phyloP scores from a whole-genome alignment of 1,284 basidiomycete genomes.

The Sporisorium scitamineum region DNA sequence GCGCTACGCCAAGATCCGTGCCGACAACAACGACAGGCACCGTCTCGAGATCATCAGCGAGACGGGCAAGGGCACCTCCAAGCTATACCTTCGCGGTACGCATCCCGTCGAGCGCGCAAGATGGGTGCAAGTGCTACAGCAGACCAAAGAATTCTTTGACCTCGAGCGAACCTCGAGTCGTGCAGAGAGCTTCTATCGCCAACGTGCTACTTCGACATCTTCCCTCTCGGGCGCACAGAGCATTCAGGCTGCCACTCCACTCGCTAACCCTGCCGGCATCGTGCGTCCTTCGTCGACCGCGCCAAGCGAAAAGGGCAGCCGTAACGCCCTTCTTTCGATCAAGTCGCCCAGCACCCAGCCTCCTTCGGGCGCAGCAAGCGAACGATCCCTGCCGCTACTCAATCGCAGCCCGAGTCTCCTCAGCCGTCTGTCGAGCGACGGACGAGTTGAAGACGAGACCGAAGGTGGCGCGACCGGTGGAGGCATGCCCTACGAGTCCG shows the following conservation, averaged over 20 bases:
- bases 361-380: constrained; percentile 42
- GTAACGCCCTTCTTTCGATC: constrained; percentile 35
- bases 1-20: constrained; percentile 76
- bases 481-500: constrained; percentile 42
- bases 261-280: constrained; percentile 43
- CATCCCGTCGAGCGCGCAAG: constrained; percentile 70
- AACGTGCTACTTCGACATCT: constrained; percentile 36
- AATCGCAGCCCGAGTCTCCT: constrained; percentile 53
- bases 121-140: constrained; percentile 66
- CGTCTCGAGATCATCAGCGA: constrained; percentile 84
- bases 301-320: constrained; percentile 37
- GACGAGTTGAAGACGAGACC: constrained; percentile 31
- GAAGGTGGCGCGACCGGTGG: constrained; percentile 22
- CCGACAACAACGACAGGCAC: constrained; percentile 73
- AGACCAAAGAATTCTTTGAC: constrained; percentile 60
- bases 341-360: constrained; percentile 38
- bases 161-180: constrained; percentile 49
- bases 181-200: constrained; percentile 47
- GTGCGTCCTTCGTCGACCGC: constrained; percentile 42
- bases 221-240: constrained; percentile 19
- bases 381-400: constrained; percentile 30
- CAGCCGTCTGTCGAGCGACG: constrained; percentile 51
- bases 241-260: constrained; percentile 1
- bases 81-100: constrained; percentile 91
- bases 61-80: constrained; percentile 73